Conservation (phyloP, 2,329 filamentous ascomycete species). For the Colletotrichum chrysophilum region DNA sequence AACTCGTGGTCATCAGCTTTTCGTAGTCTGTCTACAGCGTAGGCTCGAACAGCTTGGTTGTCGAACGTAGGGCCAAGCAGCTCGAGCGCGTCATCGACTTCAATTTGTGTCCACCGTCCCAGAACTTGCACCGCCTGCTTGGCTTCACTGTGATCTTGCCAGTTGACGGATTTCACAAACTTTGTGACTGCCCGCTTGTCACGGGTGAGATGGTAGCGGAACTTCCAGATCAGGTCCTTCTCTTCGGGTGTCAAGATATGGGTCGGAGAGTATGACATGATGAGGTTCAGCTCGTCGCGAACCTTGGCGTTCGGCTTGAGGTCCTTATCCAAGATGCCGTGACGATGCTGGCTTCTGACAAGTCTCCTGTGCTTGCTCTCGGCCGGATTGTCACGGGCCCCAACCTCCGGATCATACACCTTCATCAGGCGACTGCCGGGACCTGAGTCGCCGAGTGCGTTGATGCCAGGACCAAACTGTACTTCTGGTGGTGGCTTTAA, state of each 20-base stretch:
- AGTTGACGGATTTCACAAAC: conserved; percentile 97
- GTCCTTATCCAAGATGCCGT: conserved; percentile 93
- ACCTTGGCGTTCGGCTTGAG: conserved; percentile 96
- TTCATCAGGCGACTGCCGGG: conserved; percentile 71
- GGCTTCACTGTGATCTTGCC: conserved; percentile 84
- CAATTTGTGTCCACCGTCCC: conserved; percentile 93
- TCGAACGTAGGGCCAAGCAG: conserved; percentile 91
- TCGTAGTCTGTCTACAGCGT: conserved; percentile 88
- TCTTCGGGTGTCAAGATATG: conserved; percentile 88
- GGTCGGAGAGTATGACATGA: conserved; percentile 92
- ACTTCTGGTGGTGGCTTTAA: conserved; percentile 86
- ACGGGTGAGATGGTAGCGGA: conserved; percentile 89
- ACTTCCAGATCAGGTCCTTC: conserved; percentile 97
- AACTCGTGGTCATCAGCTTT: conserved; percentile 94
- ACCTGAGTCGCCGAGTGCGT: conserved; percentile 62
- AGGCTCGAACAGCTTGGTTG: conserved; percentile 85
- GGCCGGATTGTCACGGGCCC: conserved; percentile 87
- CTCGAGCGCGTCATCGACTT: conserved; percentile 95
- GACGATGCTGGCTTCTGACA: conserved; percentile 87
- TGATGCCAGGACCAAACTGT: conserved; percentile 88
- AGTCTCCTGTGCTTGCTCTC: conserved; percentile 93
- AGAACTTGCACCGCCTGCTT: conserved; percentile 90
- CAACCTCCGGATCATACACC: conserved; percentile 93
- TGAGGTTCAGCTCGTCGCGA: conserved; percentile 88
- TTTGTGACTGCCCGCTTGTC: conserved; percentile 95